These are phyloP conservation scores for Petunia hybrid DNA, from an alignment of 305 asterid genomes.

Conservation along the genomic window DNA sequence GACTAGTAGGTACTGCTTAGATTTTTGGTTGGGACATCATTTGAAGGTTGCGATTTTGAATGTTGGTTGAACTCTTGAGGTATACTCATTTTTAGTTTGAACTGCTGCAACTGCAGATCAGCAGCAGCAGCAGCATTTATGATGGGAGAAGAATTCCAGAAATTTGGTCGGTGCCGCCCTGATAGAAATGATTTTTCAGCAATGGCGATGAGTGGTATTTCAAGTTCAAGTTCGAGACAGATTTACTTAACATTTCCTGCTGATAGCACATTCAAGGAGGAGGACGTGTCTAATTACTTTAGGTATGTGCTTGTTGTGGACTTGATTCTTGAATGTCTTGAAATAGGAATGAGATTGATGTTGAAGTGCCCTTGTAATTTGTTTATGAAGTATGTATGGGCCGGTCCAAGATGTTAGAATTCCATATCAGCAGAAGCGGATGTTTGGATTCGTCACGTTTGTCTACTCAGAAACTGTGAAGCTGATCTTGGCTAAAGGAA, in stretches of 20 bases:
- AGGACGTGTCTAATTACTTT: constrained; percentile 90
- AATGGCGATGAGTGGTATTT: constrained; percentile 61
- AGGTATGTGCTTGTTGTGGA: constrained; percentile 48
- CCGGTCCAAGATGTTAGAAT: constrained; percentile 99
- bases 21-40: constrained; percentile 19
- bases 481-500: constrained; percentile 91
- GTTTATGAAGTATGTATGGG: constrained; percentile 72
- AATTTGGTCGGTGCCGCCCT: constrained; percentile 44
- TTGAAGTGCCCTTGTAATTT: constrained; percentile 10
- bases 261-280: constrained; percentile 94
- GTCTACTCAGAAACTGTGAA: constrained; percentile 88
- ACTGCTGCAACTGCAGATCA: constrained; percentile 45
- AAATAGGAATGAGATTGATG: constrained; percentile 30
- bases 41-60: constrained; percentile 14
- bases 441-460: constrained; percentile 97
- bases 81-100: constrained; percentile 14
- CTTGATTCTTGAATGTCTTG: constrained; percentile 4
- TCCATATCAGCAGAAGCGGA: constrained; percentile 94
- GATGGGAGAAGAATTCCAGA: constrained; percentile 54
- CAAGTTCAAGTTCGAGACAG: constrained; percentile 75
- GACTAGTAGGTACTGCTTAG: constrained; percentile 1
- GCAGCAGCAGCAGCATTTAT: constrained; percentile 50
- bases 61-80: neutral
- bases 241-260: constrained; percentile 97
- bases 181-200: constrained; percentile 62